A percentile compares a stretch with the other conserved stretches of the same genome.
phyloP scores from a whole-genome alignment of 768 basidiomycete species.

The Termitomyces sp. region DNA sequence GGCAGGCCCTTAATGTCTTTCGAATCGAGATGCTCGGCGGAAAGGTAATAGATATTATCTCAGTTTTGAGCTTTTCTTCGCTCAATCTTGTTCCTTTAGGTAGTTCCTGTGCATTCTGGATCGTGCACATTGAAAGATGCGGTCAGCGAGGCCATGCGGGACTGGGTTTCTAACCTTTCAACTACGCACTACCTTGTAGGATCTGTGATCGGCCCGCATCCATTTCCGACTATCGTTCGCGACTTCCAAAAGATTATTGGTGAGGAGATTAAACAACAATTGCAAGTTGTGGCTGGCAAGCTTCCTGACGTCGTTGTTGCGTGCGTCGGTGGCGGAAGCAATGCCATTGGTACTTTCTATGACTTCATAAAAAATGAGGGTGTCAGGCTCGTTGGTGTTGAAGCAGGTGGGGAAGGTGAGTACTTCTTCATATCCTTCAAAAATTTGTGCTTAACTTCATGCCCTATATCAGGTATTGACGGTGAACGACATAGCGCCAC shows the following conservation, averaged over 20 bases:
- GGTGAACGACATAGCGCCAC: slow-evolving; percentile 91
- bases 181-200: slow-evolving; percentile 97
- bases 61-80: not conserved
- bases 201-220: slow-evolving; percentile 95
- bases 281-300: slow-evolving; percentile 68
- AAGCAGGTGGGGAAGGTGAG: slow-evolving; percentile 93
- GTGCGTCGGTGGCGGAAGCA: slow-evolving; percentile 96
- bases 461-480: slow-evolving; percentile 54
- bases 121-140: slow-evolving; percentile 96
- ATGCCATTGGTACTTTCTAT: slow-evolving; percentile 97
- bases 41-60: slow-evolving; percentile 44
- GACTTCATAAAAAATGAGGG: slow-evolving; percentile 88
- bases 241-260: slow-evolving; percentile 95
- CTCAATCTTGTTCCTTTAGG: slow-evolving; percentile 37
- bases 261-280: slow-evolving; percentile 87
- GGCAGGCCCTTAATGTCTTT: slow-evolving; percentile 97
- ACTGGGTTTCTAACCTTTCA: slow-evolving; percentile 96
- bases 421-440: not conserved
- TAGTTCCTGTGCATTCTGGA: slow-evolving; percentile 90
- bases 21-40: slow-evolving; percentile 96
- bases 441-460: not conserved
- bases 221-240: slow-evolving; percentile 97
- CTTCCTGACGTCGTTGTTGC: slow-evolving; percentile 93
- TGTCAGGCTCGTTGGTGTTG: slow-evolving; percentile 88
- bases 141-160: slow-evolving; percentile 96